phyloP scores from a whole-genome alignment of 1,284 basidiomycete species.

The Gomphus sp. region DNA sequence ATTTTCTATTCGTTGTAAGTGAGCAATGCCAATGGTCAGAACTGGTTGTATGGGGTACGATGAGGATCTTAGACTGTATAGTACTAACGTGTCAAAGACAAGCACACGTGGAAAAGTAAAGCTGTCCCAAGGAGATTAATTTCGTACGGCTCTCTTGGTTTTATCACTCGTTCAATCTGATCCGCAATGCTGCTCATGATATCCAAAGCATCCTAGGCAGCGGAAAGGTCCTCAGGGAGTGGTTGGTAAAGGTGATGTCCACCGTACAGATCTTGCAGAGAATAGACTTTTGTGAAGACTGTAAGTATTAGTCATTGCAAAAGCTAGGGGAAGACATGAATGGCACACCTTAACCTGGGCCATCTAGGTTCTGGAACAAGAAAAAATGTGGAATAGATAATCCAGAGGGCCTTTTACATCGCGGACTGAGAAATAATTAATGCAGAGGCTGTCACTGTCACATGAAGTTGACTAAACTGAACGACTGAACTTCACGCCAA shows the following conservation, averaged over 20 bases:
- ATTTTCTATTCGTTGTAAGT: not conserved
- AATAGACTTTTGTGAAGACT: not conserved
- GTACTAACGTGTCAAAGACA: not conserved
- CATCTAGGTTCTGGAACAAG: not conserved
- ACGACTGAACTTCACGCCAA: not conserved
- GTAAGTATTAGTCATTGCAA: not conserved
- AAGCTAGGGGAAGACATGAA: not conserved
- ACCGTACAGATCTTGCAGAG: not conserved
- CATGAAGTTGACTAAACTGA: not conserved
- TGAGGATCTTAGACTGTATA: not conserved
- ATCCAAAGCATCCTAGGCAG: not conserved
- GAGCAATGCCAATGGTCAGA: not conserved
- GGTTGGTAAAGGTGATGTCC: not conserved
- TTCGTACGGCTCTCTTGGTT: conserved; percentile 2
- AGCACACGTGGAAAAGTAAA: not conserved
- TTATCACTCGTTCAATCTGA: conserved; percentile 1
- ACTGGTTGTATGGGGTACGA: not conserved
- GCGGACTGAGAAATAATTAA: not conserved
- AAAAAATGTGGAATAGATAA: not conserved
- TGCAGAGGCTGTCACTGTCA: not conserved
- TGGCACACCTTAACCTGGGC: not conserved
- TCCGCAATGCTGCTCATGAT: not conserved
- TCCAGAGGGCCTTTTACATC: not conserved
- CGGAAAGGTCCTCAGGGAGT: not conserved
- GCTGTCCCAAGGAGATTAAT: conserved; percentile 1